Base-by-base conservation (phyloP, 2,329 filamentous ascomycete species). In the Grosmannia clavigera region DNA sequence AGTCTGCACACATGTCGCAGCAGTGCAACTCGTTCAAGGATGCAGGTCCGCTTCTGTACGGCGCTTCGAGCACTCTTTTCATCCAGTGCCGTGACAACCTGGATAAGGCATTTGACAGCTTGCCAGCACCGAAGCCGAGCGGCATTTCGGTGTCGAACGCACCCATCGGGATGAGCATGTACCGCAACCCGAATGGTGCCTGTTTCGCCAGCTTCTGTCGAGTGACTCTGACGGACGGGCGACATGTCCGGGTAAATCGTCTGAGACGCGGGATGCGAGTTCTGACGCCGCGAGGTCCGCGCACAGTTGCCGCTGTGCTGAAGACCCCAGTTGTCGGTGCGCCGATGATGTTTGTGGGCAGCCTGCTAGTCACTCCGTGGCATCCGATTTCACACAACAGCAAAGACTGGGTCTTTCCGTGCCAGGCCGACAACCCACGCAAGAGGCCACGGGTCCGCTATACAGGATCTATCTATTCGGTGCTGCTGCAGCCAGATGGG, bases 11-110 rank as follows among this genome's bases (percentile, higher is more conserved):
- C 64, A 72, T 74, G 1, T 74, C 76, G 29, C 83, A 85, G 68
- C 70, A 79, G 11, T 83, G 82, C 71, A 84, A 83, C 67, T 79
- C 78, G 0, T 85, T 84, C 75, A 83, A 84, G 66, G 83, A 85
- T 61, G 71, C 77, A 0, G 82, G 82, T 0, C 80, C 82, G 4
- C 73, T 81, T 7, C 72, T 75, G 63, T 85, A 84, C 64, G 76
- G 81, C 19, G 65, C 65, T 0, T 67, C 74, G 1, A 82, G 78
- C 58, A 73, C 76, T 0, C 71, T 84, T 3, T 85, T 86, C 66
- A 67, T 69, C 16, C 64, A 68, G 6, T 83, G 78, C 65, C 72
- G 80, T 10, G 73, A 80, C 55, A 65, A 68, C 1, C 74, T 85
- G 0, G 77, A 82, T 60, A 64, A 64, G 0, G 75, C 75, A 0